phyloP scores from a whole-genome alignment of 495 filamentous ascomycete species.

The Aspergillus kassunensis region DNA sequence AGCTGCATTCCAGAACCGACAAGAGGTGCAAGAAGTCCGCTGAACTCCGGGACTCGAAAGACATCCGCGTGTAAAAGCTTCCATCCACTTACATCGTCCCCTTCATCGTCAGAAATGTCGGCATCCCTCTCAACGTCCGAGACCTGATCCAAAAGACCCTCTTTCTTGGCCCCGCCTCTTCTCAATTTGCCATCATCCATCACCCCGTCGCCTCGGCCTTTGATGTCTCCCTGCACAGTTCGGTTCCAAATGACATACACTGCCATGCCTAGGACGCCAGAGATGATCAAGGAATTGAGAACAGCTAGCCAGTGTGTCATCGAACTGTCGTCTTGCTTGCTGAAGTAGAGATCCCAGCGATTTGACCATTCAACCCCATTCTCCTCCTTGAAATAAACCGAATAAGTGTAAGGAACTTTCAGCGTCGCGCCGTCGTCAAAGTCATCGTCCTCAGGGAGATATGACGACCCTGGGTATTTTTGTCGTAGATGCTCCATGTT shows the following conservation, averaged over 20 bases:
- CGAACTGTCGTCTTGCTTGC: conserved; percentile 80
- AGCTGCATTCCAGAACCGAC: conserved; percentile 89
- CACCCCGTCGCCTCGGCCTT: conserved; percentile 59
- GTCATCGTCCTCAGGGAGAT: conserved; percentile 52
- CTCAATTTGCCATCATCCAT: conserved; percentile 66
- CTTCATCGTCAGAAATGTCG: conserved; percentile 71
- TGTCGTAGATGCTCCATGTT: conserved; percentile 54
- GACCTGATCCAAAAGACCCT: conserved; percentile 62
- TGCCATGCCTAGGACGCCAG: conserved; percentile 72
- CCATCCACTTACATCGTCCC: conserved; percentile 87
- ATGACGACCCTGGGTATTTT: conserved; percentile 58
- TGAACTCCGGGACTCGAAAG: conserved; percentile 75
- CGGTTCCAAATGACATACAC: conserved; percentile 83
- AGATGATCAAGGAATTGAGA: conserved; percentile 85
- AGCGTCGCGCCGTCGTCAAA: conserved; percentile 66
- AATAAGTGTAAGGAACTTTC: conserved; percentile 85
- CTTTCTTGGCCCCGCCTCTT: conserved; percentile 45
- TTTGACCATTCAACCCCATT: conserved; percentile 77
- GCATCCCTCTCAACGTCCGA: conserved; percentile 57
- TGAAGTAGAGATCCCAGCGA: conserved; percentile 92
- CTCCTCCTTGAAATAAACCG: conserved; percentile 89
- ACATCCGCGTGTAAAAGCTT: conserved; percentile 93
- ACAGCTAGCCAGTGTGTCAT: conserved; percentile 92
- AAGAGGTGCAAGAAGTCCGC: conserved; percentile 76
- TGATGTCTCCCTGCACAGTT: conserved; percentile 79